Evolutionary conservation across 148 eudicot species (phyloP).

Genomic region (Hydrangea macrophylla): DNA sequence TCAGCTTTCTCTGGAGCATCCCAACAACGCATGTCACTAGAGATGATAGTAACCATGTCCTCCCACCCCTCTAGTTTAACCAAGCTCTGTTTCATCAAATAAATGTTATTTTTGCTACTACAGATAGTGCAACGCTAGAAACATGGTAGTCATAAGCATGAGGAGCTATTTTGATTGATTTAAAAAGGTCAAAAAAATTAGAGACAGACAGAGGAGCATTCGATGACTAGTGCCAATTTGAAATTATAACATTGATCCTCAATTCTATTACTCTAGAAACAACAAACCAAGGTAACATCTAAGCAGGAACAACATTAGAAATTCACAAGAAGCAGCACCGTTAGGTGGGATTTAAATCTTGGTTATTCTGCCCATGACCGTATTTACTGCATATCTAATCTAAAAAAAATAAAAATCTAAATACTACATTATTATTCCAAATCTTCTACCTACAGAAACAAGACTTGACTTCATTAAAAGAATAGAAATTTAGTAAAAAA

Average conservation of each 20-base stretch:
- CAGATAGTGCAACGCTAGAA: neutral
- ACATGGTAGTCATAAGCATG: neutral
- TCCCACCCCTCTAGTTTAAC: conserved; percentile 98
- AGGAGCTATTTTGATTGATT: neutral
- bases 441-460: too few relatives aligned
- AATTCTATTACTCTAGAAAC: too few relatives aligned
- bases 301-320: neutral
- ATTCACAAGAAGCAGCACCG: too few relatives aligned
- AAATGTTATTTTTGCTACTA: conserved; percentile 1
- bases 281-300: neutral
- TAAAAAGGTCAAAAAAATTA: neutral
- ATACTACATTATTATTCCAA: too few relatives aligned
- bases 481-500: too few relatives aligned
- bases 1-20: conserved; percentile 98
- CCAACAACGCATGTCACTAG: conserved; percentile 96
- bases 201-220: neutral
- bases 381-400: too few relatives aligned
- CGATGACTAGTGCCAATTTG: neutral
- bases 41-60: conserved; percentile 64
- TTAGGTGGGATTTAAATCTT: too few relatives aligned
- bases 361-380: too few relatives aligned
- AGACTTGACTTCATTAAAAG: too few relatives aligned
- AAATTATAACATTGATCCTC: neutral
- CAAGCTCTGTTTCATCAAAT: conserved; percentile 59
- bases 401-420: too few relatives aligned